Base-by-base conservation (phyloP, 495 filamentous ascomycete species). In the Hyaloscypha finlandica region DNA sequence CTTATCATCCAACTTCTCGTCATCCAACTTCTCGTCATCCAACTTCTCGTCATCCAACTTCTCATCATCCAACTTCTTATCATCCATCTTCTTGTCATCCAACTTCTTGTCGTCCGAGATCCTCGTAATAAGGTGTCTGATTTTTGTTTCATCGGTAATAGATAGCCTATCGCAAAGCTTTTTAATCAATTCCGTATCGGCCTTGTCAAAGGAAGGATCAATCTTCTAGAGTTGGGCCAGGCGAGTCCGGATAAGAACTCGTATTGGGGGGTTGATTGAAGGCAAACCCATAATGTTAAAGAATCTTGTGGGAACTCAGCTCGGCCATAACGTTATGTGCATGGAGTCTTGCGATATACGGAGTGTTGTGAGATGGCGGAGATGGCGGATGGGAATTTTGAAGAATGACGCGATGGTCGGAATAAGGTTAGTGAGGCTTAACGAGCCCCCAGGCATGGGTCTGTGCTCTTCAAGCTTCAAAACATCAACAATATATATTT, bases 181-280 rank as follows among this genome's bases (percentile, higher is more conserved):
- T 60, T 66, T 52, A 16, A 66, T 66, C 20, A 66, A 66, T 61
- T 66, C 64, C 20, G 56, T 66, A 66, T 66, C 56, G 22, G 64
- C 64, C 42, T 66, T 31, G 14, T 66, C 20, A 54, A 61, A 59
- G 56, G 64, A 61, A 66, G 20, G 56, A 53, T 66, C 8, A 66
- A 60, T 66, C 33, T 57, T 64, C 32, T 54, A 11, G 35, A 64
- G 52, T 45, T 64, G 52, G 51, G 32, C 62, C n/a, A 37, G 64
- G 64, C 64, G 35, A 33, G 57, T 66, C 56, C 55, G 63, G 64
- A 65, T 65, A 65, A 65, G 63, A 65, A 65, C 63, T 65, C 63
- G 64, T 51, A 59, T 59, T 32, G 33, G 63, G n/a, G 35, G 52
- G 16, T 57, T 65, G 33, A 65, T 59, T n/a, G 33, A 65, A 65